phyloP scores from a whole-genome alignment of 2,329 filamentous ascomycete genomes.

The Alternaria novae-zelandiae region DNA sequence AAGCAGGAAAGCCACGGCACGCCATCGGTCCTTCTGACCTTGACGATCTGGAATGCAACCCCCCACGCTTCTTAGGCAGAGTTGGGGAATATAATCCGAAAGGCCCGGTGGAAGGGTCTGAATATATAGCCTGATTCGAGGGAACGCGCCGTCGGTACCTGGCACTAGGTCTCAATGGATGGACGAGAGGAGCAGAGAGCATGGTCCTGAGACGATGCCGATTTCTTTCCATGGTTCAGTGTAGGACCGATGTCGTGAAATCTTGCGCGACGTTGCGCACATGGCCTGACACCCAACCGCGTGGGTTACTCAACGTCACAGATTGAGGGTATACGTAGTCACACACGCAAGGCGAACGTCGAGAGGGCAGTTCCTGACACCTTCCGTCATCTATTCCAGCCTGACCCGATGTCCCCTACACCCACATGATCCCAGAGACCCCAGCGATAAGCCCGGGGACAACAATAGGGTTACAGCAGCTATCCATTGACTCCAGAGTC shows the following conservation, averaged over 20 bases:
- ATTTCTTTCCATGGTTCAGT: neutral
- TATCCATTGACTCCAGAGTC: neutral
- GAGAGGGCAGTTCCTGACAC: neutral
- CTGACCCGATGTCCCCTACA: neutral
- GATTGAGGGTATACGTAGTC: neutral
- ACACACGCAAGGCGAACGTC: neutral
- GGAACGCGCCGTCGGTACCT: slow-evolving; percentile 1
- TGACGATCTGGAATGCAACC: neutral
- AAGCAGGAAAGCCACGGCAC: neutral
- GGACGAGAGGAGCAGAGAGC: neutral
- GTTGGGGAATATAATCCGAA: neutral
- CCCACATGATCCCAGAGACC: neutral
- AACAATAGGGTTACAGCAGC: neutral
- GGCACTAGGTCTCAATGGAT: slow-evolving; percentile 1
- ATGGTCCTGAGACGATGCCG: neutral
- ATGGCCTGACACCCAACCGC: neutral
- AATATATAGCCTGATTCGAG: slow-evolving; percentile 9
- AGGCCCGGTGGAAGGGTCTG: slow-evolving; percentile 1
- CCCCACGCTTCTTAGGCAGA: slow-evolving; percentile 5
- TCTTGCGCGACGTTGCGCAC: neutral
- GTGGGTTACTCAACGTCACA: neutral
- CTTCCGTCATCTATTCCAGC: neutral
- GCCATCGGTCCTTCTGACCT: slow-evolving; percentile 4
- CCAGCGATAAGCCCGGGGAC: neutral
- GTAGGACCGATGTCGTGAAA: neutral